A percentile compares a stretch with the other conserved stretches of the same genome.
Conservation (phyloP, 257 asterid genomes). For the Lantana camara region DNA sequence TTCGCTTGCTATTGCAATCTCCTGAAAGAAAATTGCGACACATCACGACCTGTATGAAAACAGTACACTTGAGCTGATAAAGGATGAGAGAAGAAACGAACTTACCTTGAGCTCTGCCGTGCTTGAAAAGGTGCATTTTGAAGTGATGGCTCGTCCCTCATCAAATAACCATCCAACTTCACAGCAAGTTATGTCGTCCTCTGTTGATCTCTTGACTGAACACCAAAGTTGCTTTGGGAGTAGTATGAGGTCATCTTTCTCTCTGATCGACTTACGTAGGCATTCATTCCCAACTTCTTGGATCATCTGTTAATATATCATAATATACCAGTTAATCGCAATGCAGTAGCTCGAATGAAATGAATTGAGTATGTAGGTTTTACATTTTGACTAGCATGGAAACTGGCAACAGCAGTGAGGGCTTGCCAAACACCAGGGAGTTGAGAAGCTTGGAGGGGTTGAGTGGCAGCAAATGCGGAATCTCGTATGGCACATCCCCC, state of each 20-base stretch:
- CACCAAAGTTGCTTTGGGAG: slow-evolving; percentile 91
- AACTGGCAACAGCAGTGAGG: slow-evolving; percentile 40
- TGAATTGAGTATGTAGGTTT: background rate
- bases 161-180: slow-evolving; percentile 87
- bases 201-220: slow-evolving; percentile 40
- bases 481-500: slow-evolving; percentile 91
- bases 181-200: slow-evolving; percentile 43
- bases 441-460: slow-evolving; percentile 45
- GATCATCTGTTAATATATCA: slow-evolving; percentile 38
- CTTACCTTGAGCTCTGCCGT: slow-evolving; percentile 58
- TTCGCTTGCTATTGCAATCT: slow-evolving; percentile 40
- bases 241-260: slow-evolving; percentile 44
- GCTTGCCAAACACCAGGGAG: slow-evolving; percentile 71
- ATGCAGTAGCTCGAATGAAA: background rate
- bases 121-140: slow-evolving; percentile 64
- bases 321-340: background rate
- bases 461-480: slow-evolving; percentile 89
- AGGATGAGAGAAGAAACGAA: background rate
- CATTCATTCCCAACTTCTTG: slow-evolving; percentile 47
- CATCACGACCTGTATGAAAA: too few species aligned
- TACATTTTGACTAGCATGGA: slow-evolving; percentile 38
- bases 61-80: too few species aligned
- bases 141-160: slow-evolving; percentile 63
- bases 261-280: slow-evolving; percentile 43
- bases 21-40: slow-evolving; percentile 36